Conservation (phyloP, 495 filamentous ascomycete species). For the Bombardia bombarda region DNA sequence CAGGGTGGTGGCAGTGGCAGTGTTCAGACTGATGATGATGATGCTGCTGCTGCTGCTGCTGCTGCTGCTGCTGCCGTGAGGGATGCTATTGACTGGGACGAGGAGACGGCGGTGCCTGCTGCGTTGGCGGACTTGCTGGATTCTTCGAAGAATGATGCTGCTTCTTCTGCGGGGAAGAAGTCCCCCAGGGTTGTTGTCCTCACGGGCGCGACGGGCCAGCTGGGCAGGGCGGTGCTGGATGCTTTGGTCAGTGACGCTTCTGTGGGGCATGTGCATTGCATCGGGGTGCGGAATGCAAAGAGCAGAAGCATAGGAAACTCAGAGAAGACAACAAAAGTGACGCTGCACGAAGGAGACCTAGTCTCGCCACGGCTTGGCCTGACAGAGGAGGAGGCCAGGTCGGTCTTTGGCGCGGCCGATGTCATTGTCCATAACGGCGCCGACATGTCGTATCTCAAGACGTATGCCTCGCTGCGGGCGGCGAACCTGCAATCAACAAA, state of each 20-base stretch:
- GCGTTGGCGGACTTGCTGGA: background rate
- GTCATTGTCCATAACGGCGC: slow-evolving; percentile 47
- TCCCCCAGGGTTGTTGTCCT: slow-evolving; percentile 12
- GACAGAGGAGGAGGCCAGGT: slow-evolving; percentile 8
- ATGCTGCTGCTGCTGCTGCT: background rate
- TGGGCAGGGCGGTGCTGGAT: background rate
- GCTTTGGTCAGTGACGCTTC: background rate
- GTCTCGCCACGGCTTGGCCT: slow-evolving; percentile 35
- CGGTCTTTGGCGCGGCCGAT: slow-evolving; percentile 28
- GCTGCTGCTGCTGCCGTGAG: background rate
- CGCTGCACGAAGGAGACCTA: slow-evolving; percentile 31
- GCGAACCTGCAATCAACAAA: slow-evolving; percentile 39
- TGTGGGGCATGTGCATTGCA: slow-evolving; percentile 10
- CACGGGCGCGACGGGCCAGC: slow-evolving; percentile 19
- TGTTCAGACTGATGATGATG: background rate
- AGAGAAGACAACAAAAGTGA: too few relatives aligned
- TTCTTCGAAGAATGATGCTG: background rate
- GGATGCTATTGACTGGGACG: slow-evolving; percentile 17
- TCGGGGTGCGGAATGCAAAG: slow-evolving; percentile 19
- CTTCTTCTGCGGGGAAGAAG: background rate
- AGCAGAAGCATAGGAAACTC: too few relatives aligned
- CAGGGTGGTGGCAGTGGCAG: background rate
- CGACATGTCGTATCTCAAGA: slow-evolving; percentile 40
- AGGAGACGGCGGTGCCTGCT: slow-evolving; percentile 12
- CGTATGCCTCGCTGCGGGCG: slow-evolving; percentile 31